A percentile compares a stretch with the other conserved stretches of the same genome.
Evolutionary conservation across 1,139 yeast species (phyloP).

Genomic region (Lodderomyces theae): DNA sequence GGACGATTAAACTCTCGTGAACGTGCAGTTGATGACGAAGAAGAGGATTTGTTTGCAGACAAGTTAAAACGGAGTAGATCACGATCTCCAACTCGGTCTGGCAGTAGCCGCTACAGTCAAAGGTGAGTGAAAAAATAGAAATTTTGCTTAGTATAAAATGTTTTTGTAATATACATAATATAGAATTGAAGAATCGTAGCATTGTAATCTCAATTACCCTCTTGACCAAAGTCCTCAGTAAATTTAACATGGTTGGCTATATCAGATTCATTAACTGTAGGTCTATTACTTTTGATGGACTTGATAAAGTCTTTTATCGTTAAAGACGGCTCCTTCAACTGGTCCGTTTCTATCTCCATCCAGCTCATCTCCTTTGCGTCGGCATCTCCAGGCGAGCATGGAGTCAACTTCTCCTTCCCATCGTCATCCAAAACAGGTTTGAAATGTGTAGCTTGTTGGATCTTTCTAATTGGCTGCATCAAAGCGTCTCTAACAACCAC

Average conservation of each 20-base stretch:
- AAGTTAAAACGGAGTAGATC: slow-evolving; percentile 14
- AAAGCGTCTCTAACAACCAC: slow-evolving; percentile 96
- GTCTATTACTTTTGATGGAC: slow-evolving; percentile 87
- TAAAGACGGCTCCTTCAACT: slow-evolving; percentile 83
- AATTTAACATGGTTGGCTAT: slow-evolving; percentile 80
- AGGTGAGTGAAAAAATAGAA: slow-evolving; percentile 10
- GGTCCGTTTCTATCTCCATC: slow-evolving; percentile 89
- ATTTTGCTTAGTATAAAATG: too few relatives aligned
- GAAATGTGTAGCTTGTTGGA: slow-evolving; percentile 96
- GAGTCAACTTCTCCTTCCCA: slow-evolving; percentile 57
- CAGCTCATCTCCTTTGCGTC: slow-evolving; percentile 89
- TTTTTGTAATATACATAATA: not conserved
- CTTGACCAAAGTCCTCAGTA: slow-evolving; percentile 95
- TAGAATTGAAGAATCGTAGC: not conserved
- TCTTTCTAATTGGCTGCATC: slow-evolving; percentile 96
- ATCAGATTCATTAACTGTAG: slow-evolving; percentile 88
- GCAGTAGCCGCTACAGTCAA: slow-evolving; percentile 10
- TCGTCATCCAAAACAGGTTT: slow-evolving; percentile 47
- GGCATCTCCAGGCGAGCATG: slow-evolving; percentile 94
- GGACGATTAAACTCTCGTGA: slow-evolving; percentile 10
- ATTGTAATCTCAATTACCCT: slow-evolving; percentile 59
- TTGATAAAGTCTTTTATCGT: slow-evolving; percentile 90
- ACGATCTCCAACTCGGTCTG: slow-evolving; percentile 19
- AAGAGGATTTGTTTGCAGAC: slow-evolving; percentile 18
- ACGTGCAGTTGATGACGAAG: slow-evolving; percentile 22